These are phyloP conservation scores for Globisporangium orthogonon DNA, from an alignment of 352 stramenopile species.

Conservation along the genomic window DNA sequence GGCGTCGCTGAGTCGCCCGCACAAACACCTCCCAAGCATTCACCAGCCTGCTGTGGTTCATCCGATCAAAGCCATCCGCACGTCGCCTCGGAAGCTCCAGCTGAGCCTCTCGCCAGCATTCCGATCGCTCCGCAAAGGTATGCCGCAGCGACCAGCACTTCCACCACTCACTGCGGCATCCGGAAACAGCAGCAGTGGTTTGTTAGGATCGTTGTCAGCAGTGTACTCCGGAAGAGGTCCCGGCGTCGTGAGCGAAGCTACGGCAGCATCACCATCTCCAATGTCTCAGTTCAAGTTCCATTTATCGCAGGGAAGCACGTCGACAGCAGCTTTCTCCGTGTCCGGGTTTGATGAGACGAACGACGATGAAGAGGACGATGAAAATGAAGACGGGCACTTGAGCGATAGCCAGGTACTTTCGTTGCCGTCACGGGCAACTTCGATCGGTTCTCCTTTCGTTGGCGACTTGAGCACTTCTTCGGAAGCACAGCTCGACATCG, in stretches of 20 bases:
- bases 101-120: conserved; percentile 59
- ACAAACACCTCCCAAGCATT: conserved; percentile 21
- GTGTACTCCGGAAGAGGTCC: background rate
- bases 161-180: conserved; percentile 37
- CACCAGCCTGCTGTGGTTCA: conserved; percentile 21
- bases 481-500: background rate
- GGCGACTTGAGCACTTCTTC: conserved; percentile 21
- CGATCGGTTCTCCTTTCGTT: conserved; percentile 20
- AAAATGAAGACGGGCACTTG: background rate
- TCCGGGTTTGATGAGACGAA: background rate
- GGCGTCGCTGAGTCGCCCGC: conserved; percentile 1
- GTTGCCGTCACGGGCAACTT: conserved; percentile 9
- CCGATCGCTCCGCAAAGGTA: conserved; percentile 57
- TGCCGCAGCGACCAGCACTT: conserved; percentile 56
- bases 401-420: conserved; percentile 3
- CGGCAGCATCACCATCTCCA: background rate
- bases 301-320: background rate
- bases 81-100: conserved; percentile 38
- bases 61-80: conserved; percentile 50
- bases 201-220: conserved; percentile 2
- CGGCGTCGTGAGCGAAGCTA: background rate
- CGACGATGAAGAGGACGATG: background rate
- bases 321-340: background rate
- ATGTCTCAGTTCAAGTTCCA: conserved; percentile 1
- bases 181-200: background rate